Evolutionary conservation across 1,139 yeast genomes (phyloP).

Genomic region (Suhomyces guaymorum): DNA sequence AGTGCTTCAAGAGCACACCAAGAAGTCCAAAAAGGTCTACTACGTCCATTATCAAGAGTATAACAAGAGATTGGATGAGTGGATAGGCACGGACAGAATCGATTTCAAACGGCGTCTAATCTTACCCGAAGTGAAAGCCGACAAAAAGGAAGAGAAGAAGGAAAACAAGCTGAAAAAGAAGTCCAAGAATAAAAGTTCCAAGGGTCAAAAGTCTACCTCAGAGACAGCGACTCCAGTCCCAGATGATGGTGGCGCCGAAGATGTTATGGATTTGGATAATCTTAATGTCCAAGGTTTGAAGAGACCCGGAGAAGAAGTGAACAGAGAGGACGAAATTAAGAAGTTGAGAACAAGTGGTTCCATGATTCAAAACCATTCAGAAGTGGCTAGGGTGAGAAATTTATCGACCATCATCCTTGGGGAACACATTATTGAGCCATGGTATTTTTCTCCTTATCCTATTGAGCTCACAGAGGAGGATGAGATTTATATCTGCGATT

Average conservation of each 20-base stretch:
- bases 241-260: slow-evolving; percentile 39
- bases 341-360: slow-evolving; percentile 92
- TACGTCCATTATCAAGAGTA: slow-evolving; percentile 94
- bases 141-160: slow-evolving; percentile 32
- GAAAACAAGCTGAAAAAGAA: slow-evolving; percentile 19
- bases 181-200: slow-evolving; percentile 12
- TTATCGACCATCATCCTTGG: slow-evolving; percentile 79
- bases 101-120: slow-evolving; percentile 68
- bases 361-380: slow-evolving; percentile 89
- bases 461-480: slow-evolving; percentile 91
- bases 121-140: slow-evolving; percentile 67
- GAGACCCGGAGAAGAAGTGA: slow-evolving; percentile 66
- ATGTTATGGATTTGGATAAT: slow-evolving; percentile 83
- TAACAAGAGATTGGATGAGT: slow-evolving; percentile 88
- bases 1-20: slow-evolving; percentile 70
- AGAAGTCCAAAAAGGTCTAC: slow-evolving; percentile 76
- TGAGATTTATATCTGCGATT: slow-evolving; percentile 86
- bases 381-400: slow-evolving; percentile 89
- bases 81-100: slow-evolving; percentile 75
- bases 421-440: slow-evolving; percentile 90
- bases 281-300: slow-evolving; percentile 80
- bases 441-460: slow-evolving; percentile 99
- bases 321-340: slow-evolving; percentile 89
- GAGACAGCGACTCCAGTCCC: slow-evolving; percentile 25
- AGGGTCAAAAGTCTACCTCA: slow-evolving; percentile 18